phyloP scores from a whole-genome alignment of 176 grass and related monocot genomes.

The Eremochloa ophiuroides region DNA sequence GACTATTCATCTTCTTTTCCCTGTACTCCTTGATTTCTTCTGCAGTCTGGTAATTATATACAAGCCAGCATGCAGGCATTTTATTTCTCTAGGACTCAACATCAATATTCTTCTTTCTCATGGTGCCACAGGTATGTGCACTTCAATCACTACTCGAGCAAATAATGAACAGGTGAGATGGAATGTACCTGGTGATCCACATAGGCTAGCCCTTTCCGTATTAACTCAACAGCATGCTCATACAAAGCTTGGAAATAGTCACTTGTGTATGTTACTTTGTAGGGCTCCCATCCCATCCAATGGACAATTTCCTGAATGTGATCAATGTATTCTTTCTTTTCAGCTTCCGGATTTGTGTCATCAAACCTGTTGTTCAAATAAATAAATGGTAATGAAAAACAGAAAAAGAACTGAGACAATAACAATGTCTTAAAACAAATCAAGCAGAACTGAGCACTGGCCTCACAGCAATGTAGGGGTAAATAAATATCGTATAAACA shows the following conservation, averaged over 20 bases:
- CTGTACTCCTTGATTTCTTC: slow-evolving; percentile 94
- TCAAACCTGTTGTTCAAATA: slow-evolving; percentile 70
- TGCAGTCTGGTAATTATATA: slow-evolving; percentile 55
- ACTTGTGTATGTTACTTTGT: slow-evolving; percentile 90
- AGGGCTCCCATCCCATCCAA: slow-evolving; percentile 96
- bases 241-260: slow-evolving; percentile 96
- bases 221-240: slow-evolving; percentile 79
- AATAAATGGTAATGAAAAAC: neutral
- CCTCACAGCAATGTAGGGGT: neutral
- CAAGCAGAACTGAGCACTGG: neutral
- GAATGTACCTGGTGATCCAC: slow-evolving; percentile 88
- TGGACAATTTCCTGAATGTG: slow-evolving; percentile 84
- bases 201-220: slow-evolving; percentile 80
- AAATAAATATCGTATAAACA: neutral
- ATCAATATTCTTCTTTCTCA: neutral
- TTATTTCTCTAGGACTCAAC: slow-evolving; percentile 19
- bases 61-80: neutral
- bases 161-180: slow-evolving; percentile 2
- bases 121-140: neutral
- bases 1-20: slow-evolving; percentile 93
- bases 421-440: neutral
- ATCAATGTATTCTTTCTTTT: slow-evolving; percentile 94
- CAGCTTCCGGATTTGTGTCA: slow-evolving; percentile 96
- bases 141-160: slow-evolving; percentile 1
- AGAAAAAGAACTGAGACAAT: neutral